phyloP scores from a whole-genome alignment of 441 rosid genomes.

The Brassica hybrid region DNA sequence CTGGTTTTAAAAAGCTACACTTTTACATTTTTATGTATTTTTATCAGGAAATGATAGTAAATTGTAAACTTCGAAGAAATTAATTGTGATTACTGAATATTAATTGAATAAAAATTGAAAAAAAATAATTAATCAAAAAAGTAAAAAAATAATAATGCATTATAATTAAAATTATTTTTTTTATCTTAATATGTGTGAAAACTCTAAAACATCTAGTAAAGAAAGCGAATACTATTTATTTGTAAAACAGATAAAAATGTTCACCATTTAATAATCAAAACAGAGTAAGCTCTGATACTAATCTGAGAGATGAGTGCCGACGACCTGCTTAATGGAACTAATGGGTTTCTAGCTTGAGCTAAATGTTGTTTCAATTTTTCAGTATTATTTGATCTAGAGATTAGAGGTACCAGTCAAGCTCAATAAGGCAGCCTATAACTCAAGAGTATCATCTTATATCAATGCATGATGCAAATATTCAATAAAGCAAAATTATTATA shows the following conservation, averaged over 20 bases:
- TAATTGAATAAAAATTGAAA: background rate
- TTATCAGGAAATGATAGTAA: no score
- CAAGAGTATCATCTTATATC: no score
- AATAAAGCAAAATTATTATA: no score
- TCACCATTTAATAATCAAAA: background rate
- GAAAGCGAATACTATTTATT: background rate
- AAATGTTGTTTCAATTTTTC: background rate
- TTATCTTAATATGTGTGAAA: background rate
- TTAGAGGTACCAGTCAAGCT: slow-evolving; percentile 4
- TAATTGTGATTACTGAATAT: no score
- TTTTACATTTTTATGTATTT: background rate
- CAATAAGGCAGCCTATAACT: background rate
- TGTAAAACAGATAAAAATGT: background rate
- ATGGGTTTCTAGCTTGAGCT: background rate
- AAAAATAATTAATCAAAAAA: no score
- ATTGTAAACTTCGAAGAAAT: background rate
- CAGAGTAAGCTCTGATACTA: background rate
- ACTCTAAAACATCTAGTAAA: background rate
- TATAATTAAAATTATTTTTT: no score
- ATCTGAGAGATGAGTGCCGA: background rate
- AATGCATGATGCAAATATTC: no score
- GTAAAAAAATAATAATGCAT: no score
- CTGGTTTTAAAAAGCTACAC: background rate
- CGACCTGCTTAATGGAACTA: background rate
- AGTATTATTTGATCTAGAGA: background rate